Evolutionary conservation across 108 stramenopile species (phyloP), one percentile per base, ranked within the genome.

Genomic region (Cyclotella atomus): DNA sequence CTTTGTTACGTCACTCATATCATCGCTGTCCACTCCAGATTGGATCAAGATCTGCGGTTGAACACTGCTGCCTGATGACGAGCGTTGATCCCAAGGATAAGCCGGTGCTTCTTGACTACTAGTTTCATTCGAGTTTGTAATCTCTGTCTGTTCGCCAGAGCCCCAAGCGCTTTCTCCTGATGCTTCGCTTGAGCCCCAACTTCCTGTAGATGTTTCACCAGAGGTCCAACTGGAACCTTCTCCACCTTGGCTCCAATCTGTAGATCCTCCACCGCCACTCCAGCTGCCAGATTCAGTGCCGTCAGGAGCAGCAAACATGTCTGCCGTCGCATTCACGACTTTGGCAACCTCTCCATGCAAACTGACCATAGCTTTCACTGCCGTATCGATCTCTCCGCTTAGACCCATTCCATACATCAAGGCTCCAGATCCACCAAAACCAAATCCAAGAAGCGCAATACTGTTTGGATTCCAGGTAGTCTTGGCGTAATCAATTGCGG

Each of bases 1-100:
- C 16, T 65, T 54, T 30, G 73, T 75, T 20, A 77, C 43, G 45
- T 82, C 78, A 47, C 63, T 75, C 53, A 82, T 81, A 25, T 36
- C 52, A 32, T 70, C 77, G 53, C 77, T 77, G 14, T 68, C 68
- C n/a, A 81, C 81, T 25, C 84, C 84, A n/a, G 84, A 85, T n/a
- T 73, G 65, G 55, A 83, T 60, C 9, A 83, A 54, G 14, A 77
- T 41, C 32, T 83, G 67, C 0, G 82, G 71, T 44, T 52, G 14
- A 43, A 16, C n/a, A n/a, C n/a, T n/a, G n/a, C n/a, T n/a, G n/a
- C n/a, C 4, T 8, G 36, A 10, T 32, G 33, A 59, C 16, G 33
- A 35, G 8, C 57, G 30, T 17, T 32, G 25, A 17, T 10, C 55
- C 27, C 30, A 30, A 32, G 3, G n/a, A 4, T 5, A 17, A 14